Conservation (phyloP, 1,284 basidiomycete species). For the Leccinum insigne region DNA sequence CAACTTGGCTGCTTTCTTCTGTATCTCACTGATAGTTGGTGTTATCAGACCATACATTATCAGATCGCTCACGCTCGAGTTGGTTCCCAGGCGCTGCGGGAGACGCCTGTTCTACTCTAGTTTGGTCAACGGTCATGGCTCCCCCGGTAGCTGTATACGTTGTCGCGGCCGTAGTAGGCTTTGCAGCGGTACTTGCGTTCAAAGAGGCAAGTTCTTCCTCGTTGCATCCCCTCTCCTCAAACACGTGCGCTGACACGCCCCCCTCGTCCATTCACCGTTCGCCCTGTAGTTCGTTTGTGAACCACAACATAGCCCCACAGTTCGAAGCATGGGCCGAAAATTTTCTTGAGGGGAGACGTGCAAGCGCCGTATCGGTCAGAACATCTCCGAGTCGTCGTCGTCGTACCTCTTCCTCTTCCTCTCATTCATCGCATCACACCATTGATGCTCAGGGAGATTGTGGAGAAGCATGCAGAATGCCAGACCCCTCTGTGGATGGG, state of each 20-base stretch:
- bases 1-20: neutral
- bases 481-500: slow-evolving; percentile 11
- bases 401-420: slow-evolving; percentile 14
- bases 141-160: slow-evolving; percentile 39
- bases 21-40: slow-evolving; percentile 1
- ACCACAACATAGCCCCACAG: slow-evolving; percentile 59
- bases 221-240: neutral
- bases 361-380: slow-evolving; percentile 27
- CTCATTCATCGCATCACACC: slow-evolving; percentile 7
- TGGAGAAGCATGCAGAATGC: slow-evolving; percentile 12
- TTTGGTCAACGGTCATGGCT: slow-evolving; percentile 19
- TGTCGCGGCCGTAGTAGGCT: slow-evolving; percentile 38
- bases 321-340: slow-evolving; percentile 53
- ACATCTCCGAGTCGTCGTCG: slow-evolving; percentile 12
- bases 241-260: slow-evolving; percentile 27
- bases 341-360: slow-evolving; percentile 41
- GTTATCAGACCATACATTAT: neutral
- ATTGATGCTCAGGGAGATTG: slow-evolving; percentile 7
- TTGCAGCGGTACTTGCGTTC: slow-evolving; percentile 43
- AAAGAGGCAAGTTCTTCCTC: slow-evolving; percentile 38
- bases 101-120: slow-evolving; percentile 9
- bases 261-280: neutral
- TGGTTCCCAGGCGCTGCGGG: slow-evolving; percentile 18
- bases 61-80: neutral
- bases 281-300: slow-evolving; percentile 56